These are phyloP conservation scores for Peronospora tabacina DNA, from an alignment of 352 stramenopile genomes.

Conservation along the genomic window DNA sequence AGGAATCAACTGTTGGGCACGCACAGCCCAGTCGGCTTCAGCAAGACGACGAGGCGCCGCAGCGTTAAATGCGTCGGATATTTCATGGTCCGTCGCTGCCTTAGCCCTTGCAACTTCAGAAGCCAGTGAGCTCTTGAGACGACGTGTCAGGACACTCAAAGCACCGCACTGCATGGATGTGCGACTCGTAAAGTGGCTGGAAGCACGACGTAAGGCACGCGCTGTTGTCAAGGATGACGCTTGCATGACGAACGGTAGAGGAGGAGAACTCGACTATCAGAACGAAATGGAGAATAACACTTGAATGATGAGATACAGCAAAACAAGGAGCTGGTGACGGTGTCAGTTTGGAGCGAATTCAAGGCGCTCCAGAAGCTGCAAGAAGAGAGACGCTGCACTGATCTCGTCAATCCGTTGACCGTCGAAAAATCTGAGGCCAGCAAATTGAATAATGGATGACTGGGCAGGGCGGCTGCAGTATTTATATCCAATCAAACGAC, in stretches of 20 bases:
- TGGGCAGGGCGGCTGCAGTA: slow-evolving; percentile 17
- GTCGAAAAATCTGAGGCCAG: slow-evolving; percentile 11
- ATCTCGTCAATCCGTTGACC: slow-evolving; percentile 4
- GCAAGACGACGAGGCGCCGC: slow-evolving; percentile 18
- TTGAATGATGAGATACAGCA: slow-evolving; percentile 1
- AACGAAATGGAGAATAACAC: not conserved
- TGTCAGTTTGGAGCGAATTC: not conserved
- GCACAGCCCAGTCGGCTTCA: slow-evolving; percentile 54
- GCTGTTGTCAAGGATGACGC: slow-evolving; percentile 19
- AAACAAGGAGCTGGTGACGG: not conserved
- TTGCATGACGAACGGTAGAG: slow-evolving; percentile 15
- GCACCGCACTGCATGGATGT: slow-evolving; percentile 6
- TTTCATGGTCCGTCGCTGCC: slow-evolving; percentile 11
- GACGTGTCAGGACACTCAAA: slow-evolving; percentile 9
- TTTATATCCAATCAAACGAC: slow-evolving; percentile 15
- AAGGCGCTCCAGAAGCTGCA: slow-evolving; percentile 2
- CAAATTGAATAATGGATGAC: slow-evolving; percentile 15
- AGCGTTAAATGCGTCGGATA: slow-evolving; percentile 14
- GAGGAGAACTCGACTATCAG: slow-evolving; percentile 5
- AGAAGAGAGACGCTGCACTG: slow-evolving; percentile 1
- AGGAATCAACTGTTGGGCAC: slow-evolving; percentile 43
- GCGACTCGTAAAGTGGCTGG: not conserved
- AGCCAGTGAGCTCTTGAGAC: slow-evolving; percentile 30
- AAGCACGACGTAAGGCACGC: slow-evolving; percentile 17
- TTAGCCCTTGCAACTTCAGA: slow-evolving; percentile 12